phyloP scores from a whole-genome alignment of 208 protist genomes.

The Wallacemonas sp. region DNA sequence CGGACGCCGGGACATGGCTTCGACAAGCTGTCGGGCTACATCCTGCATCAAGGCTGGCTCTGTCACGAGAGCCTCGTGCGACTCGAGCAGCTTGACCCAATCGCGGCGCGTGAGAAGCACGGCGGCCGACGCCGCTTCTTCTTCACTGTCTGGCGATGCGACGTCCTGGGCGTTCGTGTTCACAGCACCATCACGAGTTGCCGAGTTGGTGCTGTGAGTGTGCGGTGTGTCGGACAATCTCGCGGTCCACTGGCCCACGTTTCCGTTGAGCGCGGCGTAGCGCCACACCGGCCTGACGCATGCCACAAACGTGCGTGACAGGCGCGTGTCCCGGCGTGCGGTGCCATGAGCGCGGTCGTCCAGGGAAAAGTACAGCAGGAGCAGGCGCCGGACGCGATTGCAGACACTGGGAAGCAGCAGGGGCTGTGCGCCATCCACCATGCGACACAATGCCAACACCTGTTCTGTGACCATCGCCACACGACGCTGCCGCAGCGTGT shows the following conservation, averaged over 20 bases:
- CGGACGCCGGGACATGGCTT: background rate
- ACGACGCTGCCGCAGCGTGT: slow-evolving; percentile 8
- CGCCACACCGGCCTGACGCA: slow-evolving; percentile 10
- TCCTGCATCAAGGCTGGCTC: background rate
- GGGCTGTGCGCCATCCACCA: background rate
- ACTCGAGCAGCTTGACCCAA: background rate
- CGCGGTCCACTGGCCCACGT: slow-evolving; percentile 22
- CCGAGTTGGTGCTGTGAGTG: too few relatives aligned
- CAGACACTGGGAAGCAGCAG: background rate
- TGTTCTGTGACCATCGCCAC: slow-evolving; percentile 2
- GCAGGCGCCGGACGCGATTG: background rate
- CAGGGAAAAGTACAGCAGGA: background rate
- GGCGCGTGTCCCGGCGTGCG: background rate
- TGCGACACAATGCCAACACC: background rate
- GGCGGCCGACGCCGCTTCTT: background rate
- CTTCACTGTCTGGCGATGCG: too few relatives aligned
- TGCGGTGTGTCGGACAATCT: too few relatives aligned
- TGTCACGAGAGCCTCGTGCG: background rate
- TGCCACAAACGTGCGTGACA: background rate
- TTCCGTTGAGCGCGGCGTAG: slow-evolving; percentile 25
- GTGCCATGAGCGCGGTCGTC: background rate
- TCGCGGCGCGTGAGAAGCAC: background rate
- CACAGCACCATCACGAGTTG: too few relatives aligned
- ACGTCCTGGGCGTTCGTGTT: too few relatives aligned
- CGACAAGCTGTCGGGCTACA: background rate